These are phyloP conservation scores for Talaromyces sp. DNA, from an alignment of 2,329 filamentous ascomycete species.

Conservation along the genomic window DNA sequence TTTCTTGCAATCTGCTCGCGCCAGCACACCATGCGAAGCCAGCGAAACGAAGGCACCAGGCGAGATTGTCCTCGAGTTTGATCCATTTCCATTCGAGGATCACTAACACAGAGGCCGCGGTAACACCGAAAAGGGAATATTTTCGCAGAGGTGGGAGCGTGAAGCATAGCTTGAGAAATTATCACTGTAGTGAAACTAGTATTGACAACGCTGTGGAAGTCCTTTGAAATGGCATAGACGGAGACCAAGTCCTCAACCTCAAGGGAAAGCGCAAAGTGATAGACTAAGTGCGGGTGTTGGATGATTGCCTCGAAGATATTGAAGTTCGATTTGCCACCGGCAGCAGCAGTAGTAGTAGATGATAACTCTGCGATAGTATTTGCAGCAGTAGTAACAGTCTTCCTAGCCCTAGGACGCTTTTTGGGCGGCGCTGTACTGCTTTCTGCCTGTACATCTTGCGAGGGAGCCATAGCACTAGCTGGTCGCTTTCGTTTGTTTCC, in stretches of 20 bases:
- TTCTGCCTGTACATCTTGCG: neutral
- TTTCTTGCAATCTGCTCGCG: slow-evolving; percentile 55
- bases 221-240: slow-evolving; percentile 60
- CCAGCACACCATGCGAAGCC: slow-evolving; percentile 61
- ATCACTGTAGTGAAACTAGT: slow-evolving; percentile 56
- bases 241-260: slow-evolving; percentile 53
- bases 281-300: slow-evolving; percentile 44
- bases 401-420: neutral
- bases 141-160: slow-evolving; percentile 51
- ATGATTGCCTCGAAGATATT: slow-evolving; percentile 14
- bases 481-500: neutral
- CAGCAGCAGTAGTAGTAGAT: neutral
- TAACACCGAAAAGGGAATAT: slow-evolving; percentile 62
- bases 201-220: slow-evolving; percentile 59
- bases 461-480: neutral
- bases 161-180: slow-evolving; percentile 48
- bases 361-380: neutral
- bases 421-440: neutral
- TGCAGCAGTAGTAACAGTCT: neutral
- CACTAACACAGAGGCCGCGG: slow-evolving; percentile 50
- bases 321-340: neutral
- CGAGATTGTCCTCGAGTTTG: slow-evolving; percentile 34
- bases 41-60: slow-evolving; percentile 59
- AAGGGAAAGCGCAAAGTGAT: slow-evolving; percentile 54
- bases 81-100: slow-evolving; percentile 44